A percentile compares a stretch with the other conserved stretches of the same genome.
Evolutionary conservation across 768 basidiomycete species (phyloP).

Genomic region (Tricholoma saponaceum): DNA sequence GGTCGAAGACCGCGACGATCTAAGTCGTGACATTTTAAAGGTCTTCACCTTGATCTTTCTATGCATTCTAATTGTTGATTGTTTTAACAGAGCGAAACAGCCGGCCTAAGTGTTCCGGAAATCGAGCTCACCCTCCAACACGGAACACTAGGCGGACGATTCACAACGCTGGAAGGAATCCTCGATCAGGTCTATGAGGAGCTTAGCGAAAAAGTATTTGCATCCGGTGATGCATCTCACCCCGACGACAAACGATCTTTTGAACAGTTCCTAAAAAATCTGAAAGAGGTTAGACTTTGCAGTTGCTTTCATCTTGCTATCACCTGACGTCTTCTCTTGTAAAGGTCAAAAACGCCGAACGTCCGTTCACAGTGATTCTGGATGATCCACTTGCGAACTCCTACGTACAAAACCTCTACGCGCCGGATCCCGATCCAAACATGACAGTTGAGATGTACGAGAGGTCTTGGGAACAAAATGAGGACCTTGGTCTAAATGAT

Average conservation of each 20-base stretch:
- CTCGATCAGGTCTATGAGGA: slow-evolving; percentile 94
- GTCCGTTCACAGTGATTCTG: slow-evolving; percentile 86
- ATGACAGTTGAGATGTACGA: slow-evolving; percentile 84
- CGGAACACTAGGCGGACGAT: slow-evolving; percentile 94
- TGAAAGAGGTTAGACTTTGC: slow-evolving; percentile 61
- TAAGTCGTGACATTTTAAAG: slow-evolving; percentile 92
- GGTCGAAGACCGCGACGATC: slow-evolving; percentile 89
- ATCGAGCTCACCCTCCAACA: slow-evolving; percentile 89
- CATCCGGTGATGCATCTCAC: slow-evolving; percentile 60
- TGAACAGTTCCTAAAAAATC: slow-evolving; percentile 65
- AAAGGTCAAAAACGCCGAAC: slow-evolving; percentile 74
- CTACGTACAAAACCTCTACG: slow-evolving; percentile 95
- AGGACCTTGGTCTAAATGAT: slow-evolving; percentile 89
- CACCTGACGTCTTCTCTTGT: slow-evolving; percentile 3
- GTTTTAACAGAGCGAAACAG: slow-evolving; percentile 79
- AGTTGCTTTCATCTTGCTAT: background rate
- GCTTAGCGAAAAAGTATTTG: slow-evolving; percentile 82
- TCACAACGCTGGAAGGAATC: slow-evolving; percentile 96
- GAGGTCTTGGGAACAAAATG: slow-evolving; percentile 86
- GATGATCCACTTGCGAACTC: slow-evolving; percentile 96
- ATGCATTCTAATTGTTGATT: background rate
- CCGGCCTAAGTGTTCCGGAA: slow-evolving; percentile 87
- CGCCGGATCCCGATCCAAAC: slow-evolving; percentile 94
- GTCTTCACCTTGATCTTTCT: slow-evolving; percentile 33
- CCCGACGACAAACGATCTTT: slow-evolving; percentile 56